Evolutionary conservation across 169 alveolate genomes (phyloP), one percentile per base, ranked within the genome.

Genomic region (Babesia ovata): DNA sequence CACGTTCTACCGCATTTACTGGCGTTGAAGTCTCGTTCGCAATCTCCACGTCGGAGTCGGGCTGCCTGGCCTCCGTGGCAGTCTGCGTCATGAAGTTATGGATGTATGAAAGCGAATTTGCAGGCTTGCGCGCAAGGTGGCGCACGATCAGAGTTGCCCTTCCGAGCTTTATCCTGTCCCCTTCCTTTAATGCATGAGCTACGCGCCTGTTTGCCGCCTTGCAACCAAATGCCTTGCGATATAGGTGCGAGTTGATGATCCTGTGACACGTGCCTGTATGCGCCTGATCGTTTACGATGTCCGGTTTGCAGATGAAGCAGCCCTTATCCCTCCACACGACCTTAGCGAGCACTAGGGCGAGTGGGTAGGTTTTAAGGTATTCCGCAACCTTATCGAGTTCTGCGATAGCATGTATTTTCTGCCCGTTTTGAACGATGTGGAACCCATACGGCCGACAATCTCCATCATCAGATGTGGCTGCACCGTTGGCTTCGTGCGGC

Each of bases 81-180:
- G 26, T 53, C 44, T 66, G 74, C 19, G 76, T 9, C 61, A 81
- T 72, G 42, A 81, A 42, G 19, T 46, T 63, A 26, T 81, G 84
- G 2, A 81, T 28, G 59, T 81, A 65, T 14, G 84, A 46, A 46
- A 81, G 45, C 48, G 88, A 74, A 24, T 69, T 61, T 21, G 62
- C 57, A 0, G 85, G 65, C 21, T 74, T 60, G 48, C 66, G 54
- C 16, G 88, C 88, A n/a, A 81, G 67, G 52, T 81, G 67, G 39
- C 88, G 75, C 19, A 81, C 88, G n/a, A 69, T 48, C 54, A 81
- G 79, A 44, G 73, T 72, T 11, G 54, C 73, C 21, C 88, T 19
- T 1, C 88, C 88, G 26, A 81, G 26, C 21, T n/a, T 21, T 4
- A 81, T 72, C 42, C 72, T 61, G 58, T 81, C 88, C 0, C 88